Evolutionary conservation across 371 early-diverging fungal species (phyloP), one percentile per base, ranked within the genome.

Genomic region (Rhizomucor miehei): DNA sequence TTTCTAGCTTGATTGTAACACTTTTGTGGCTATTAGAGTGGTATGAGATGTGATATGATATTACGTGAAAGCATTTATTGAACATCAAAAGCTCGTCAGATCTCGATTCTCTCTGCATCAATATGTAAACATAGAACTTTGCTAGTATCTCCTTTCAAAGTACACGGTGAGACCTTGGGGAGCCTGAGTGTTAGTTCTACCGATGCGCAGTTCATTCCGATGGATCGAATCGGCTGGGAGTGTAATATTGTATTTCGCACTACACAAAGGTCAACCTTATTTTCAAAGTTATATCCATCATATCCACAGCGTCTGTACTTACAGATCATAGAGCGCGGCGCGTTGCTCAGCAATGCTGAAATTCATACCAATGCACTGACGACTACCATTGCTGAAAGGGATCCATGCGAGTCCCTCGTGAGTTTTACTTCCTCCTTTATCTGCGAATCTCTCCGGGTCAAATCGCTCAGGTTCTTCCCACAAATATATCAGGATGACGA

Each of bases 361-460:
- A 37, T 57, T 63, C 47, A 53, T 75, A 25, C 80, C 81, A 41
- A 79, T 70, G 47, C 84, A 83, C 54, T 75, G 64, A 48, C 82
- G 39, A 39, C 40, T 5, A 16, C 65, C 65, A 39, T 52, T 55
- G 1, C 57, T 49, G 21, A 60, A 65, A n/a, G 57, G 55, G 11
- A 65, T 11, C 57, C 57, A 60, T 11, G 50, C 43, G 17, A 54
- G 12, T 8, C 54, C 54, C 39, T 43, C 17, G 8, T 39, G 20
- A 2, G 44, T 10, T 6, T 51, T 48, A 5, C 40, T 36, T 24
- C 63, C 63, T 6, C 44, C 53, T 1, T 51, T 54, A 11, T 52
- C 50, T 1, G 34, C 43, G 41, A 59, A 65, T 9, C 67, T 54
- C 9, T 60, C 63, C 0, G 64, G 67, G 14, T 52, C 34, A 39